Evolutionary conservation across 306 rosid genomes (phyloP).

Genomic region (Glycyrrhiza uralensis): DNA sequence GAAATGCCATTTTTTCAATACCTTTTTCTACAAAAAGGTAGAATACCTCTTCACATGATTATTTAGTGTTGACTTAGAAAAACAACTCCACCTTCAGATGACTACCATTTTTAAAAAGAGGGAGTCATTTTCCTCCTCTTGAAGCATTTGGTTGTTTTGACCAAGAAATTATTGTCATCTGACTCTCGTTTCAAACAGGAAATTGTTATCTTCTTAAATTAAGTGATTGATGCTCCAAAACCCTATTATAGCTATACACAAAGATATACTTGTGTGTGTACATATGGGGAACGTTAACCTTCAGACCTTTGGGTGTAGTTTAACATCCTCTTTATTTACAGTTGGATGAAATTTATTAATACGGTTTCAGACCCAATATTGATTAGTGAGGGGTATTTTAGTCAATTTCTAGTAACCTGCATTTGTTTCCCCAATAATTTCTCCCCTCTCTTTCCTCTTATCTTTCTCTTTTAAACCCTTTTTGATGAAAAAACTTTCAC

Average conservation of each 20-base stretch:
- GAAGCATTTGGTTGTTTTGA: background rate
- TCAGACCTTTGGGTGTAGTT: background rate
- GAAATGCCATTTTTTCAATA: constrained; percentile 90
- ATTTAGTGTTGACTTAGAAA: constrained; percentile 11
- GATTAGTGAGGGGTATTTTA: background rate
- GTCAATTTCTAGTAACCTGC: background rate
- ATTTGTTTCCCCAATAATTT: background rate
- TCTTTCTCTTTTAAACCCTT: background rate
- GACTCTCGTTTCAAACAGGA: background rate
- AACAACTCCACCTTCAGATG: background rate
- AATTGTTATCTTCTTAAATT: background rate
- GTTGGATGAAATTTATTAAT: background rate
- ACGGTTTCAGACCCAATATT: background rate
- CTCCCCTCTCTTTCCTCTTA: background rate
- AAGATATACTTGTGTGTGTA: background rate
- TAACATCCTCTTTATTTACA: background rate
- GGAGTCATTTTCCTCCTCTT: constrained; percentile 12
- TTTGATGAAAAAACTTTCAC: background rate
- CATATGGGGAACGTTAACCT: background rate
- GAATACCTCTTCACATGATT: constrained; percentile 18
- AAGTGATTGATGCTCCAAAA: background rate
- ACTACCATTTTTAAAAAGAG: background rate
- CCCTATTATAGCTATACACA: background rate
- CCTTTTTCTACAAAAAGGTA: constrained; percentile 96
- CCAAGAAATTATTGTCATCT: background rate